Evolutionary conservation across 176 grass and related monocot genomes (phyloP).

Genomic region (Zoysia pacifica): DNA sequence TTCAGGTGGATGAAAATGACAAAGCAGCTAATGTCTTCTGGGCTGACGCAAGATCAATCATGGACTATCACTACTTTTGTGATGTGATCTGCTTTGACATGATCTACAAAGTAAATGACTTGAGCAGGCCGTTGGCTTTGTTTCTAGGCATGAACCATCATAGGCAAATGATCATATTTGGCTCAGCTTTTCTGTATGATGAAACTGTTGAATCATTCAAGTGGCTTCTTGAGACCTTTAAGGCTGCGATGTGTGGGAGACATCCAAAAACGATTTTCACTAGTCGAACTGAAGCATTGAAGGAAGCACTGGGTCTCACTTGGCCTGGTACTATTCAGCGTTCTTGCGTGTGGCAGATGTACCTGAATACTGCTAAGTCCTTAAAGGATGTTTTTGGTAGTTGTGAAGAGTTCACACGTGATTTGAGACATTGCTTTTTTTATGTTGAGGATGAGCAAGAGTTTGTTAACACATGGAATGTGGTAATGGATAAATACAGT

Average conservation of each 20-base stretch:
- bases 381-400: slow-evolving; percentile 48
- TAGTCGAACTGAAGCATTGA: slow-evolving; percentile 54
- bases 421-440: slow-evolving; percentile 76
- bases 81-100: slow-evolving; percentile 87
- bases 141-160: slow-evolving; percentile 92
- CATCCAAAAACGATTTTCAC: slow-evolving; percentile 71
- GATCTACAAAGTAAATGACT: slow-evolving; percentile 59
- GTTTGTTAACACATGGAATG: slow-evolving; percentile 70
- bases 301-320: slow-evolving; percentile 56
- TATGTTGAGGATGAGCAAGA: slow-evolving; percentile 76
- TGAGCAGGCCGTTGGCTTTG: slow-evolving; percentile 71
- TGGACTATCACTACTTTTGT: slow-evolving; percentile 82
- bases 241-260: slow-evolving; percentile 67
- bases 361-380: slow-evolving; percentile 62
- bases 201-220: slow-evolving; percentile 84
- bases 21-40: slow-evolving; percentile 85
- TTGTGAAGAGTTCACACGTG: slow-evolving; percentile 55
- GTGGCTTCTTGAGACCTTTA: slow-evolving; percentile 90
- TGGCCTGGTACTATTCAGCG: slow-evolving; percentile 66
- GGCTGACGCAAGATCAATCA: slow-evolving; percentile 75
- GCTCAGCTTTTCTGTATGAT: slow-evolving; percentile 86
- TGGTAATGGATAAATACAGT: slow-evolving; percentile 70
- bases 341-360: slow-evolving; percentile 81
- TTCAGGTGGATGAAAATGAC: slow-evolving; percentile 89
- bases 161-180: slow-evolving; percentile 75